Percentiles rank a stretch among this genome's conserved stretches.
These are phyloP conservation scores for Sorghum bicolor DNA, from an alignment of 176 grass and related monocot genomes.

Conservation along the genomic window DNA sequence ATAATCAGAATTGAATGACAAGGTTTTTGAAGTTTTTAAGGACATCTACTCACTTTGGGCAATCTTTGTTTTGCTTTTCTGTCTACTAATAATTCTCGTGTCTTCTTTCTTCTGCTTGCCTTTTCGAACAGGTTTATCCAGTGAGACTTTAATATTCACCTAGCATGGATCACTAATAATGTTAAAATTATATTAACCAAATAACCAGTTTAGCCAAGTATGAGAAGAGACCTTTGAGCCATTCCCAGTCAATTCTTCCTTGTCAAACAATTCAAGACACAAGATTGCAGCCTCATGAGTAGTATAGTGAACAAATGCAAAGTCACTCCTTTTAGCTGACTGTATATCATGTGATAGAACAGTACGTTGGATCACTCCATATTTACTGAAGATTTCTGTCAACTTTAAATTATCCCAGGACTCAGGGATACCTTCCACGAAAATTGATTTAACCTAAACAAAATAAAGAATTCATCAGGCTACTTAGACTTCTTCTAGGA, in stretches of 20 bases:
- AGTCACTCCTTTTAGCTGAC: background rate
- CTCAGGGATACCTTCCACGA: background rate
- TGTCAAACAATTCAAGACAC: background rate
- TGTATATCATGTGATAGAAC: background rate
- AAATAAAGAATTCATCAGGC: too few species aligned
- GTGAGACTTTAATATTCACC: background rate
- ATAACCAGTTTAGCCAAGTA: background rate
- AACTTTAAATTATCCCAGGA: background rate
- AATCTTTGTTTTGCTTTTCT: too few species aligned
- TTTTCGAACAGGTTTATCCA: background rate
- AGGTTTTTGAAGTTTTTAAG: background rate
- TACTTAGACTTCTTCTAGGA: too few species aligned
- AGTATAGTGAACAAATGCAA: background rate
- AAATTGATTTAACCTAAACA: background rate
- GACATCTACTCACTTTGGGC: background rate
- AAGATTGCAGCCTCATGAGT: background rate
- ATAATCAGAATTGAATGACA: background rate
- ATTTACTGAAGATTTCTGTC: background rate
- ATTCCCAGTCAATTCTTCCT: background rate
- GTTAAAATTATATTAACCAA: background rate
- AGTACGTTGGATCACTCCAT: background rate
- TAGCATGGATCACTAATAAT: background rate
- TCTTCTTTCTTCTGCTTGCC: background rate
- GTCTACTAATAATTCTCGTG: background rate
- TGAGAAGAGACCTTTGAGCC: background rate